phyloP scores from a whole-genome alignment of 2,329 filamentous ascomycete species.

The Graphiopsis chlorocephala region DNA sequence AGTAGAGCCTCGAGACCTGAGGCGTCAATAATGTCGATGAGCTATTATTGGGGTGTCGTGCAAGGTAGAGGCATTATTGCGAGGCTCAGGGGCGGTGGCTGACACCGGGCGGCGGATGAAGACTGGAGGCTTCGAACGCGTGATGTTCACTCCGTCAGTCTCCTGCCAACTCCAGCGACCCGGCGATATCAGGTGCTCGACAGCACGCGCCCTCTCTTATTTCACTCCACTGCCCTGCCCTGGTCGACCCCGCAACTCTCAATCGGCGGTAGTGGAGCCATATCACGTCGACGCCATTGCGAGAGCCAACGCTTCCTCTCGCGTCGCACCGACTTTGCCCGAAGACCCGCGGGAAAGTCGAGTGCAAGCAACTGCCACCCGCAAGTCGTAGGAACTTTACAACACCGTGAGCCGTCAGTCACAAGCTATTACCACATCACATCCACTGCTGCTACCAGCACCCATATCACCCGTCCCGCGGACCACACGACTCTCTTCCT shows the following conservation, averaged over 20 bases:
- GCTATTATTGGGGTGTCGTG: background rate
- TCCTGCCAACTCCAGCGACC: background rate
- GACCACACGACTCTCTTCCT: background rate
- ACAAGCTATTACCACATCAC: slow-evolving; percentile 1
- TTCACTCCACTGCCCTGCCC: background rate
- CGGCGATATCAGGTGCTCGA: background rate
- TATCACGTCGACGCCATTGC: background rate
- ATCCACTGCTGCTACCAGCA: background rate
- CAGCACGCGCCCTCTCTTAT: background rate
- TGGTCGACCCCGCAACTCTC: background rate
- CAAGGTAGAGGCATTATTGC: background rate
- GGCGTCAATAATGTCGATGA: background rate
- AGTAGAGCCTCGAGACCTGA: background rate
- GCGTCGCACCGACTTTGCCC: slow-evolving; percentile 1
- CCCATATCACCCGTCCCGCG: background rate
- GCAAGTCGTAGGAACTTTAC: background rate
- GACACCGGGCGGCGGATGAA: background rate
- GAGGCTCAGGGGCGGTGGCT: background rate
- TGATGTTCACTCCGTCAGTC: background rate
- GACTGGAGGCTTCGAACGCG: background rate
- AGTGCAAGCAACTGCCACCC: background rate
- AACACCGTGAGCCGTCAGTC: background rate
- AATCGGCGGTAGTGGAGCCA: background rate
- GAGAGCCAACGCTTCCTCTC: background rate
- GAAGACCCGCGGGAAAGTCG: background rate